A percentile compares a stretch with the other conserved stretches of the same genome.
Evolutionary conservation across 2,329 filamentous ascomycete genomes (phyloP).

Genomic region (Torrubiella hemipterigena): DNA sequence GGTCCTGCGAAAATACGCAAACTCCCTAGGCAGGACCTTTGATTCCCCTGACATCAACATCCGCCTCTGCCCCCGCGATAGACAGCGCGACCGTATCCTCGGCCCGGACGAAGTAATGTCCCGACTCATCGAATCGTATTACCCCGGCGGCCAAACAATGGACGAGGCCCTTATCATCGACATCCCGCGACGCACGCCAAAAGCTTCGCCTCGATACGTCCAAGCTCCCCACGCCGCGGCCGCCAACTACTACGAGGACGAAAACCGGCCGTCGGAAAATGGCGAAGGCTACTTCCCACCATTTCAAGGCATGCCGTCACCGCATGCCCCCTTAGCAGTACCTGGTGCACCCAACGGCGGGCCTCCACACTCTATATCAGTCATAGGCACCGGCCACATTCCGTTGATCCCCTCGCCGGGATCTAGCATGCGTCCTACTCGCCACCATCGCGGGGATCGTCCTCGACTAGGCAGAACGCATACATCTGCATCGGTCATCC

Average conservation of each 20-base stretch:
- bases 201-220: slow-evolving; percentile 56
- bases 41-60: slow-evolving; percentile 84
- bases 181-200: slow-evolving; percentile 68
- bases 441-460: slow-evolving; percentile 43
- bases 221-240: slow-evolving; percentile 27
- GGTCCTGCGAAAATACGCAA: slow-evolving; percentile 86
- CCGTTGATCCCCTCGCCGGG: slow-evolving; percentile 76
- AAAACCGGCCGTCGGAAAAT: slow-evolving; percentile 52
- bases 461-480: slow-evolving; percentile 58
- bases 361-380: slow-evolving; percentile 56
- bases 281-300: slow-evolving; percentile 77
- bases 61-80: slow-evolving; percentile 62
- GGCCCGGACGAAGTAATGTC: slow-evolving; percentile 80
- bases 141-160: slow-evolving; percentile 73
- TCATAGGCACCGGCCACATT: slow-evolving; percentile 69
- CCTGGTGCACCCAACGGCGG: slow-evolving; percentile 21
- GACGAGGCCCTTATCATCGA: slow-evolving; percentile 89
- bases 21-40: slow-evolving; percentile 78
- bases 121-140: slow-evolving; percentile 69
- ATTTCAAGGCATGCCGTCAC: slow-evolving; percentile 33
- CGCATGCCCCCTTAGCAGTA: slow-evolving; percentile 27
- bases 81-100: slow-evolving; percentile 53
- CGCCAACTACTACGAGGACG: slow-evolving; percentile 47
- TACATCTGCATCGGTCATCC: slow-evolving; percentile 61
- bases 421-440: slow-evolving; percentile 41